Conservation (phyloP, 169 alveolate genomes). For the Plasmodium sp. region DNA sequence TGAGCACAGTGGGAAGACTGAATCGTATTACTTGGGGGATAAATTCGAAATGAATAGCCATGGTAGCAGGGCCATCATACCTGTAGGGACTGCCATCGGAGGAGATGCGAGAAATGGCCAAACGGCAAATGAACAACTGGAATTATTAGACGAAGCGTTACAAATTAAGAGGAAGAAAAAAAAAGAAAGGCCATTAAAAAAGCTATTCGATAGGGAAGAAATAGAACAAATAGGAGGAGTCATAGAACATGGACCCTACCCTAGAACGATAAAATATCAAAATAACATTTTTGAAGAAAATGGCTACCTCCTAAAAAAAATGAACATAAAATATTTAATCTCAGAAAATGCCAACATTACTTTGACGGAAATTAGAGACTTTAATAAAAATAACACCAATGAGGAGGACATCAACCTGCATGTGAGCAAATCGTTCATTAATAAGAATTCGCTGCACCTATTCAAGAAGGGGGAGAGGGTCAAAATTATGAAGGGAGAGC, state of each 20-base stretch:
- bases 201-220: constrained; percentile 86
- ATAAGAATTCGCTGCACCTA: constrained; percentile 76
- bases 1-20: neutral
- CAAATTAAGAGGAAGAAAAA: constrained; percentile 53
- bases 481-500: constrained; percentile 85
- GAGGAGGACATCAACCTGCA: constrained; percentile 77
- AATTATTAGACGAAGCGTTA: constrained; percentile 48
- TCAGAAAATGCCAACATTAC: constrained; percentile 85
- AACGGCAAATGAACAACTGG: neutral
- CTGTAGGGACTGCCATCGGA: neutral
- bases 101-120: neutral
- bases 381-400: constrained; percentile 74
- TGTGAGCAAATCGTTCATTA: constrained; percentile 73
- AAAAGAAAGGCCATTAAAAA: constrained; percentile 80
- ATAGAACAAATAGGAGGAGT: constrained; percentile 88
- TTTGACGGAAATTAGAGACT: constrained; percentile 84
- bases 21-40: constrained; percentile 7
- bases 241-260: constrained; percentile 87
- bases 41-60: neutral
- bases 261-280: constrained; percentile 89
- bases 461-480: constrained; percentile 87
- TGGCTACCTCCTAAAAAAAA: constrained; percentile 85
- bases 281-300: constrained; percentile 87
- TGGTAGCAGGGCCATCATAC: neutral
- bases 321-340: constrained; percentile 82